These are phyloP conservation scores for Claviceps monticola DNA, from an alignment of 2,329 filamentous ascomycete genomes.

Conservation along the genomic window DNA sequence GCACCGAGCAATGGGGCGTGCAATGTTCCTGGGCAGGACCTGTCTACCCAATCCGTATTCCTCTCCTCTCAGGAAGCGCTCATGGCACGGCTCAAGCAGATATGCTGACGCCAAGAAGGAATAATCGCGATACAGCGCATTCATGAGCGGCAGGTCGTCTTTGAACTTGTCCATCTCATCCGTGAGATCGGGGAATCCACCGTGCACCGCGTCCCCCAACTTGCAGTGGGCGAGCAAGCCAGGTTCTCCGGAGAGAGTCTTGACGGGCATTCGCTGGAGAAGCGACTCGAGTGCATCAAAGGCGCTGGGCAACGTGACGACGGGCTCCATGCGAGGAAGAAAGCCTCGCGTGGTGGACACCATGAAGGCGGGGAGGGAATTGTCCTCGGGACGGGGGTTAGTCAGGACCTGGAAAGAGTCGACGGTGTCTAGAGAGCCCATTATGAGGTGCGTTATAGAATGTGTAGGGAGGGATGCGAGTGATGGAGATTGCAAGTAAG, in stretches of 20 bases:
- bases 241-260: conserved; percentile 55
- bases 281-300: conserved; percentile 62
- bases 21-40: conserved; percentile 57
- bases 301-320: conserved; percentile 51
- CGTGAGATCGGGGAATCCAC: conserved; percentile 66
- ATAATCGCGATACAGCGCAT: conserved; percentile 83
- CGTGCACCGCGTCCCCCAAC: conserved; percentile 61
- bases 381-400: conserved; percentile 49
- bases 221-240: conserved; percentile 63
- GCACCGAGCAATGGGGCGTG: conserved; percentile 70
- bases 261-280: conserved; percentile 65
- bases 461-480: not conserved
- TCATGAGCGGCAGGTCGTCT: conserved; percentile 64
- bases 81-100: conserved; percentile 80
- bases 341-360: conserved; percentile 64
- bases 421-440: conserved; percentile 26
- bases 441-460: conserved; percentile 13
- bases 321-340: conserved; percentile 51
- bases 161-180: conserved; percentile 57
- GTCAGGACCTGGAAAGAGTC: conserved; percentile 44
- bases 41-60: conserved; percentile 67
- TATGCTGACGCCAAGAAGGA: conserved; percentile 83
- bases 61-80: conserved; percentile 55
- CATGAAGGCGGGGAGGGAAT: conserved; percentile 59
- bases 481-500: not conserved